phyloP scores from a whole-genome alignment of 345 rosid species.

The Ceriops decandra region DNA sequence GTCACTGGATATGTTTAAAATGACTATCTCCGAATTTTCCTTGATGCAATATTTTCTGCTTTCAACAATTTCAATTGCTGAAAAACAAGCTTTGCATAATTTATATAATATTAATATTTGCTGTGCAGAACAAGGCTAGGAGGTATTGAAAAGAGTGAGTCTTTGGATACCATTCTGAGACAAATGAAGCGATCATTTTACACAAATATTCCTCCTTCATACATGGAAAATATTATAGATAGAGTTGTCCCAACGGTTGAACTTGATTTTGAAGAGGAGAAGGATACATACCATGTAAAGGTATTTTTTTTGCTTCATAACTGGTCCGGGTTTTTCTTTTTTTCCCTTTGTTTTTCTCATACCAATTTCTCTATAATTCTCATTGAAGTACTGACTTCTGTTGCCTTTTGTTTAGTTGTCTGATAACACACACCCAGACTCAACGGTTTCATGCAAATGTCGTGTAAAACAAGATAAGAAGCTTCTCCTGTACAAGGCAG shows the following conservation, averaged over 20 bases:
- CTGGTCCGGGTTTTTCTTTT: neutral
- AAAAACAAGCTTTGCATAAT: neutral
- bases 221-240: neutral
- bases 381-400: slow-evolving; percentile 5
- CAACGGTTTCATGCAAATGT: slow-evolving; percentile 55
- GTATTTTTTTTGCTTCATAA: slow-evolving; percentile 26
- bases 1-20: no score
- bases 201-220: no score
- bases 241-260: slow-evolving; percentile 38
- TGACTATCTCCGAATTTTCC: no score
- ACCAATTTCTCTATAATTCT: neutral
- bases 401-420: slow-evolving; percentile 40
- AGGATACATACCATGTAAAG: slow-evolving; percentile 53
- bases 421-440: slow-evolving; percentile 17
- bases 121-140: slow-evolving; percentile 23
- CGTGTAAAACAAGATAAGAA: slow-evolving; percentile 33
- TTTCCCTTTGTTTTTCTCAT: neutral
- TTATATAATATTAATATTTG: neutral
- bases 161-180: no score
- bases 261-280: slow-evolving; percentile 31
- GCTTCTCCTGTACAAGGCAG: slow-evolving; percentile 54
- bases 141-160: neutral
- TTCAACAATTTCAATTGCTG: neutral
- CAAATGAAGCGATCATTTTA: no score
- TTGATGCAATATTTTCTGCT: no score